Evolutionary conservation across 2,329 filamentous ascomycete genomes (phyloP).

Genomic region (Amauroascus verrucosus): DNA sequence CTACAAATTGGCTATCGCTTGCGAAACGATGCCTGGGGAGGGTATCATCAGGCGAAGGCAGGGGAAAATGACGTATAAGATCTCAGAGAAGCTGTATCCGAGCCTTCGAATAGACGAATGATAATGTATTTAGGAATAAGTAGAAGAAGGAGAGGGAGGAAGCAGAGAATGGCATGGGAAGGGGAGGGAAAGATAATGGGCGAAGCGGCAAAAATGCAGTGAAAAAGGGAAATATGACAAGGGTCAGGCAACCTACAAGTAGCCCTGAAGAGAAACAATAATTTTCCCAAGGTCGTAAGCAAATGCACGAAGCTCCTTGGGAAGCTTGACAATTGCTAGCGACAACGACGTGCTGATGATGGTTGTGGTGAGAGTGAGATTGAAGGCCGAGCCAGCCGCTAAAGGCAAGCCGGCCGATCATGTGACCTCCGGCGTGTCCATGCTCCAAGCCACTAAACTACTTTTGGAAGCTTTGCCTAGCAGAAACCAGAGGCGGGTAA

Average conservation of each 20-base stretch:
- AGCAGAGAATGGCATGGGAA: background rate
- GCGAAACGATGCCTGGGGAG: constrained; percentile 4
- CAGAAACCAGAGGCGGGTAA: too few relatives aligned
- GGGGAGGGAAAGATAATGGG: constrained; percentile 15
- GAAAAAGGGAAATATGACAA: constrained; percentile 12
- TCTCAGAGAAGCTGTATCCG: background rate
- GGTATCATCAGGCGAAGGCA: constrained; percentile 7
- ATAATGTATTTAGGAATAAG: background rate
- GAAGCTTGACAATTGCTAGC: constrained; percentile 6
- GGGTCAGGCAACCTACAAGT: constrained; percentile 37
- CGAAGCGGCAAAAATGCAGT: constrained; percentile 12
- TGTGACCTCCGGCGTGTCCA: too few relatives aligned
- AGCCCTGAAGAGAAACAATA: constrained; percentile 25
- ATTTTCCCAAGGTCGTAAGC: constrained; percentile 11
- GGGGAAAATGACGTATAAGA: constrained; percentile 4
- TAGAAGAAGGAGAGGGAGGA: background rate
- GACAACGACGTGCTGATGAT: constrained; percentile 3
- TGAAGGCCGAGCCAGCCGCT: background rate
- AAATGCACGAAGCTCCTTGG: constrained; percentile 7
- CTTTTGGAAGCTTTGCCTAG: too few relatives aligned
- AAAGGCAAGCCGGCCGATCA: background rate
- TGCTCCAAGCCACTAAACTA: too few relatives aligned
- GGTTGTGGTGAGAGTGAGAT: constrained; percentile 1
- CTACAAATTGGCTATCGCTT: constrained; percentile 7
- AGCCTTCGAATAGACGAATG: background rate